Evolutionary conservation across 306 rosid species (phyloP).

Genomic region (Pachyrhizus erosus): DNA sequence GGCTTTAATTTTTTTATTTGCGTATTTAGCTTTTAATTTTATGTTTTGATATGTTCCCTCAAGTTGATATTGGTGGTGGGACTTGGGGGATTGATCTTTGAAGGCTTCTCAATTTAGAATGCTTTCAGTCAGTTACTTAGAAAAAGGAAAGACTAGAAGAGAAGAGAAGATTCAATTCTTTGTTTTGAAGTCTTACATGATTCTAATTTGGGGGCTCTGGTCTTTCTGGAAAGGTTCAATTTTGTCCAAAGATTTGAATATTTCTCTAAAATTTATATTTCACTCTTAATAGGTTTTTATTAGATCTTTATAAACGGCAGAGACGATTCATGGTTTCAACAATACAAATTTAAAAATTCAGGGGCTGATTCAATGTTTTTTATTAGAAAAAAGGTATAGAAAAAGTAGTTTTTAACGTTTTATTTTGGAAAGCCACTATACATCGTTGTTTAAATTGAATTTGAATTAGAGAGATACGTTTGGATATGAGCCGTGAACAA

Average conservation of each 20-base stretch:
- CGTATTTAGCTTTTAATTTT: background rate
- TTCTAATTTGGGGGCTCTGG: background rate
- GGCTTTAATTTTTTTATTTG: background rate
- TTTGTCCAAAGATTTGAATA: background rate
- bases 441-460: constrained; percentile 9
- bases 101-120: constrained; percentile 29
- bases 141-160: background rate
- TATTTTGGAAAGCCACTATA: no score
- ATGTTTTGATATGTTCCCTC: background rate
- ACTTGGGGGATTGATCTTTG: constrained; percentile 5
- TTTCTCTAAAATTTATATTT: background rate
- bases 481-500: background rate
- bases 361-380: background rate
- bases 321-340: background rate
- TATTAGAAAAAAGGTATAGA: background rate
- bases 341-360: background rate
- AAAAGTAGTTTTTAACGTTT: background rate
- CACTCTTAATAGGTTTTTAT: background rate
- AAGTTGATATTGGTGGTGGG: background rate
- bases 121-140: background rate
- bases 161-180: background rate
- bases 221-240: no score
- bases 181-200: constrained; percentile 1
- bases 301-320: background rate
- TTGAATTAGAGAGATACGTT: constrained; percentile 2